phyloP scores from a whole-genome alignment of 768 basidiomycete genomes.

The Epithele typhae region DNA sequence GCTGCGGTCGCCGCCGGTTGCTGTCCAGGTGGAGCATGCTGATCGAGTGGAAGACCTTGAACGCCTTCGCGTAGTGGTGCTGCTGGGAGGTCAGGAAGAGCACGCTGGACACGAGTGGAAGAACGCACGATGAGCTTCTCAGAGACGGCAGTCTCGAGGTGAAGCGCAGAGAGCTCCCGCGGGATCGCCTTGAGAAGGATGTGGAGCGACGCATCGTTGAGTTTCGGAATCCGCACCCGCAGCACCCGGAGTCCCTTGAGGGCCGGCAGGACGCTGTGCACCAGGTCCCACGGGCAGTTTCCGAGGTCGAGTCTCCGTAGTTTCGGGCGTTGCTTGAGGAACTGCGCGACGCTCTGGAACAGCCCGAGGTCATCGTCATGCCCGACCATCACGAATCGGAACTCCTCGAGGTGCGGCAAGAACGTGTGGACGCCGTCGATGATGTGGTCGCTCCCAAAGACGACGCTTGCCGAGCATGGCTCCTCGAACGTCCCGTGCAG shows the following conservation, averaged over 20 bases:
- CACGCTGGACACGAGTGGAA: background rate
- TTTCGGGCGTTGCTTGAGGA: conserved; percentile 43
- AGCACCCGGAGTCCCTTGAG: conserved; percentile 50
- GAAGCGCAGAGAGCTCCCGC: conserved; percentile 47
- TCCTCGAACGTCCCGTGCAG: conserved; percentile 65
- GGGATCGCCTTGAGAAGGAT: conserved; percentile 29
- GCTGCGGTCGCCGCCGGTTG: conserved; percentile 46
- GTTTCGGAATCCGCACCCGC: conserved; percentile 50
- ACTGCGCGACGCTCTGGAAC: conserved; percentile 51
- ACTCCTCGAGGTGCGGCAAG: conserved; percentile 56
- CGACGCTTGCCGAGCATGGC: conserved; percentile 49
- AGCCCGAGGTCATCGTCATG: conserved; percentile 52
- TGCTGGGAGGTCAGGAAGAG: conserved; percentile 19
- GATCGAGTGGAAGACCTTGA: conserved; percentile 44
- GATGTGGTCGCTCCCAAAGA: conserved; percentile 60
- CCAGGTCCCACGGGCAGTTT: conserved; percentile 62
- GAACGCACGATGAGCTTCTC: conserved; percentile 45
- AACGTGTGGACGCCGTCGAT: conserved; percentile 55
- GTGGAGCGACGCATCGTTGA: conserved; percentile 35
- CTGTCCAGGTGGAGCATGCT: conserved; percentile 58
- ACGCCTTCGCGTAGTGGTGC: conserved; percentile 50
- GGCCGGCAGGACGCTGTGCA: conserved; percentile 45
- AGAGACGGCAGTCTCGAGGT: conserved; percentile 45
- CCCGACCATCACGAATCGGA: conserved; percentile 60
- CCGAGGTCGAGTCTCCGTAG: conserved; percentile 59